Evolutionary conservation across 257 asterid genomes (phyloP).

Genomic region (Lantana camara): DNA sequence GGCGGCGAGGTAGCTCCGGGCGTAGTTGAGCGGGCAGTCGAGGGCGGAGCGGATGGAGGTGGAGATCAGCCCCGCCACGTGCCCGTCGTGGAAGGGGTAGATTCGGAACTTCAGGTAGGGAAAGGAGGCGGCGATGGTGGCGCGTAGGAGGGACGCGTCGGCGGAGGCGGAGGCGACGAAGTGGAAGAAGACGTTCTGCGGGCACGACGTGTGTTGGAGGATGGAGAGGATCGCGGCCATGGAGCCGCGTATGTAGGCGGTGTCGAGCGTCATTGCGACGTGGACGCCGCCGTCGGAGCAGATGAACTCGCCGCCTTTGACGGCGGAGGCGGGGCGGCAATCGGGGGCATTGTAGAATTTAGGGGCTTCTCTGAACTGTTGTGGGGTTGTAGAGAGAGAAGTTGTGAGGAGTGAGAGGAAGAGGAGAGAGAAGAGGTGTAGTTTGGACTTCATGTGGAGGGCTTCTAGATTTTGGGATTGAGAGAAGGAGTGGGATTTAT

Average conservation of each 20-base stretch:
- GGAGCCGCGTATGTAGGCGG: constrained; percentile 83
- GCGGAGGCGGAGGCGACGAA: constrained; percentile 73
- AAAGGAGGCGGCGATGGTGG: constrained; percentile 61
- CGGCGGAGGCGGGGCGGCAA: constrained; percentile 45
- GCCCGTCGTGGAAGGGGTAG: constrained; percentile 57
- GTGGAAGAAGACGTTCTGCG: constrained; percentile 70
- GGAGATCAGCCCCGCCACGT: constrained; percentile 74
- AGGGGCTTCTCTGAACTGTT: constrained; percentile 82
- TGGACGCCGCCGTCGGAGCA: constrained; percentile 68
- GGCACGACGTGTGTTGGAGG: constrained; percentile 89
- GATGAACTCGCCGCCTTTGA: constrained; percentile 1
- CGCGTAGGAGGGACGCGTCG: constrained; percentile 42
- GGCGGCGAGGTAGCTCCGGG: constrained; percentile 80
- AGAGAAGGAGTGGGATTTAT: constrained; percentile 8
- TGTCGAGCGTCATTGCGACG: constrained; percentile 88
- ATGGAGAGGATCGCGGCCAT: constrained; percentile 87
- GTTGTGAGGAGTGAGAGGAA: constrained; percentile 26
- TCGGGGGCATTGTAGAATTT: constrained; percentile 72
- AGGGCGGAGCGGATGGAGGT: constrained; percentile 96
- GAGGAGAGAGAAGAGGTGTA: constrained; percentile 3
- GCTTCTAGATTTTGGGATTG: constrained; percentile 23
- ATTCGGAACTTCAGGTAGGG: constrained; percentile 70
- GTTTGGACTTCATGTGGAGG: constrained; percentile 39
- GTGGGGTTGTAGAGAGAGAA: constrained; percentile 31
- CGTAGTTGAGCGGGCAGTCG: constrained; percentile 92